phyloP scores from a whole-genome alignment of 768 basidiomycete genomes.

The Serpula lacrymans region DNA sequence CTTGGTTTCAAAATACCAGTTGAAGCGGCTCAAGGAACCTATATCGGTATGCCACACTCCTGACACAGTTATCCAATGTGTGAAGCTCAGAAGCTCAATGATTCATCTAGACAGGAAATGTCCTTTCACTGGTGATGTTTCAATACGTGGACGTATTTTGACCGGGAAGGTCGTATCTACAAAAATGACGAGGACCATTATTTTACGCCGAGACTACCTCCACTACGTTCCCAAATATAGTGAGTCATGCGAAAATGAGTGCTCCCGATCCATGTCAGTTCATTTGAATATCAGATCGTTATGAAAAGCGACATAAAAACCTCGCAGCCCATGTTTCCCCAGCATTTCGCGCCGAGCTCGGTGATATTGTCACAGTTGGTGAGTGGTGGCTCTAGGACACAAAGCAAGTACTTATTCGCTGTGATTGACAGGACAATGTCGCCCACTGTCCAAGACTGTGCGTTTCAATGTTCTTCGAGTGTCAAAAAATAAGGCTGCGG shows the following conservation, averaged over 20 bases:
- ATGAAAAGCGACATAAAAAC: conserved; percentile 99
- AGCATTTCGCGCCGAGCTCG: conserved; percentile 96
- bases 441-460: conserved; percentile 97
- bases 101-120: conserved; percentile 94
- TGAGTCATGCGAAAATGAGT: conserved; percentile 38
- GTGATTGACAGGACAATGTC: conserved; percentile 78
- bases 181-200: conserved; percentile 98
- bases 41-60: conserved; percentile 70
- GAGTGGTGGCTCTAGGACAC: conserved; percentile 34
- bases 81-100: conserved; percentile 1
- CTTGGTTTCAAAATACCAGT: conserved; percentile 94
- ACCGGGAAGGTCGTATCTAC: conserved; percentile 97
- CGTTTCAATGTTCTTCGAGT: conserved; percentile 99
- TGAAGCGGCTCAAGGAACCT: conserved; percentile 94
- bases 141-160: conserved; percentile 98
- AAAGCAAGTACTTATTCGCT: not conserved
- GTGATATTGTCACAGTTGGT: conserved; percentile 95
- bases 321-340: conserved; percentile 95
- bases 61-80: not conserved
- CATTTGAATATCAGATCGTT: conserved; percentile 66
- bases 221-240: conserved; percentile 99
- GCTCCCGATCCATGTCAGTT: conserved; percentile 9
- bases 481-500: conserved; percentile 85
- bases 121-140: conserved; percentile 95
- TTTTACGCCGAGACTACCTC: conserved; percentile 93